A percentile compares a stretch with the other conserved stretches of the same genome.
phyloP scores from a whole-genome alignment of 805 yeast genomes.

The Phaffomyces antillensis region DNA sequence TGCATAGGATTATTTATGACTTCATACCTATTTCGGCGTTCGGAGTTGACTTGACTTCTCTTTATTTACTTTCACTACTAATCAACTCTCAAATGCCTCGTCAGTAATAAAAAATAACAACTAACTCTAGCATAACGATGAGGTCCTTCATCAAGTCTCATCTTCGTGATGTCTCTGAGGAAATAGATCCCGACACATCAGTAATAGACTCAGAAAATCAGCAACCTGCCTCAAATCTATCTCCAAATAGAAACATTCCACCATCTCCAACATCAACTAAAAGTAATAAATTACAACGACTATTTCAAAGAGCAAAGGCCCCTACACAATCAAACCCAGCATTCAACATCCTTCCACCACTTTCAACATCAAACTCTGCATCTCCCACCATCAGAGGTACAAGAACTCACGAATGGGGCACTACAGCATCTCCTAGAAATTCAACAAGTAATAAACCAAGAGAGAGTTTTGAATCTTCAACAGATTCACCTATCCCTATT shows the following conservation, averaged over 20 bases:
- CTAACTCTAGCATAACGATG: constrained; percentile 16
- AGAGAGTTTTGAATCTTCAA: constrained; percentile 1
- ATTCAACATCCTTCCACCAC: constrained; percentile 16
- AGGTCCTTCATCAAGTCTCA: constrained; percentile 34
- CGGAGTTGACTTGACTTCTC: too few relatives aligned
- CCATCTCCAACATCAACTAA: constrained; percentile 4
- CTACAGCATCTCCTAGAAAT: constrained; percentile 4
- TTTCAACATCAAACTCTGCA: constrained; percentile 5
- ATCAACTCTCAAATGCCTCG: too few relatives aligned
- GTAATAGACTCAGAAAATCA: not conserved
- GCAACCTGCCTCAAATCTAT: not conserved
- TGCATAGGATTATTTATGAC: too few relatives aligned
- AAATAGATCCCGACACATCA: constrained; percentile 1
- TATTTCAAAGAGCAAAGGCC: constrained; percentile 18
- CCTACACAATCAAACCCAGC: constrained; percentile 11
- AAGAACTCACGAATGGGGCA: constrained; percentile 44
- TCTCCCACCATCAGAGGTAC: constrained; percentile 39
- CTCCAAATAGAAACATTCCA: not conserved
- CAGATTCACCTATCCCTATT: not conserved
- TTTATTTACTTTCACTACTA: too few relatives aligned
- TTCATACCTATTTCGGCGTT: too few relatives aligned
- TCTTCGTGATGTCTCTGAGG: constrained; percentile 27
- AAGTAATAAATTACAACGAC: constrained; percentile 18
- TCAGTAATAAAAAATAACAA: too few relatives aligned
- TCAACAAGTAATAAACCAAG: constrained; percentile 1